These are phyloP conservation scores for Aspergillus incahuasiensis DNA, from an alignment of 495 filamentous ascomycete species.

Conservation along the genomic window DNA sequence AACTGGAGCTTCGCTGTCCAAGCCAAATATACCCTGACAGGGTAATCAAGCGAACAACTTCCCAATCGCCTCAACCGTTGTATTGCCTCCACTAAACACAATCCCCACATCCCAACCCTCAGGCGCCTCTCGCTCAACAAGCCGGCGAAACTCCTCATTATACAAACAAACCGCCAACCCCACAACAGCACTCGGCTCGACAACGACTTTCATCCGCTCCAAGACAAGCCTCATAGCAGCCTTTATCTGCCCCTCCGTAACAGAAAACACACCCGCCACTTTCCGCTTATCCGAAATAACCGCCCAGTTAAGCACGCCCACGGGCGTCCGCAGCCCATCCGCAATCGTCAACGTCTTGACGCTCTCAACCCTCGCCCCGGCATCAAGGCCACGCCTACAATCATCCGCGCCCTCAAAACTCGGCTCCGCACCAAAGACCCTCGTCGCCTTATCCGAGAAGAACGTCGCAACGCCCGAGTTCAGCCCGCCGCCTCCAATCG, in stretches of 20 bases:
- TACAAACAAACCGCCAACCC: slow-evolving; percentile 77
- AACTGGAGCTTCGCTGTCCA: background rate
- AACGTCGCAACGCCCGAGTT: slow-evolving; percentile 77
- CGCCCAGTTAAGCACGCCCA: slow-evolving; percentile 73
- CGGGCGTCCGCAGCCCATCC: slow-evolving; percentile 82
- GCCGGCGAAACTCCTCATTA: slow-evolving; percentile 72
- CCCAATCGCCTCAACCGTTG: slow-evolving; percentile 68
- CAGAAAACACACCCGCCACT: slow-evolving; percentile 69
- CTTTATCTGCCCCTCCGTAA: slow-evolving; percentile 79
- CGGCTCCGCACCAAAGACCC: slow-evolving; percentile 90
- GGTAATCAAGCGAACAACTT: slow-evolving; percentile 30
- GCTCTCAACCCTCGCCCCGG: slow-evolving; percentile 53
- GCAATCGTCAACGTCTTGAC: slow-evolving; percentile 81
- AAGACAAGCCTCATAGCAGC: slow-evolving; percentile 70
- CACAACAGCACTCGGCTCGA: slow-evolving; percentile 88
- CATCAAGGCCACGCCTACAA: slow-evolving; percentile 59
- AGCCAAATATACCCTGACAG: background rate
- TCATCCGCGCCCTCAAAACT: slow-evolving; percentile 83
- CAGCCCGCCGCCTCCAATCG: slow-evolving; percentile 85
- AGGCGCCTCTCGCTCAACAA: slow-evolving; percentile 67
- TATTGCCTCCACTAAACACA: slow-evolving; percentile 89
- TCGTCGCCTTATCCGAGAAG: slow-evolving; percentile 59
- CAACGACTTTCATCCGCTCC: slow-evolving; percentile 86
- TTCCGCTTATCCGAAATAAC: slow-evolving; percentile 71
- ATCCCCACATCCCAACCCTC: slow-evolving; percentile 84